Conservation (phyloP, 176 grass and related monocot species). For the Thinopyrum elongatum region DNA sequence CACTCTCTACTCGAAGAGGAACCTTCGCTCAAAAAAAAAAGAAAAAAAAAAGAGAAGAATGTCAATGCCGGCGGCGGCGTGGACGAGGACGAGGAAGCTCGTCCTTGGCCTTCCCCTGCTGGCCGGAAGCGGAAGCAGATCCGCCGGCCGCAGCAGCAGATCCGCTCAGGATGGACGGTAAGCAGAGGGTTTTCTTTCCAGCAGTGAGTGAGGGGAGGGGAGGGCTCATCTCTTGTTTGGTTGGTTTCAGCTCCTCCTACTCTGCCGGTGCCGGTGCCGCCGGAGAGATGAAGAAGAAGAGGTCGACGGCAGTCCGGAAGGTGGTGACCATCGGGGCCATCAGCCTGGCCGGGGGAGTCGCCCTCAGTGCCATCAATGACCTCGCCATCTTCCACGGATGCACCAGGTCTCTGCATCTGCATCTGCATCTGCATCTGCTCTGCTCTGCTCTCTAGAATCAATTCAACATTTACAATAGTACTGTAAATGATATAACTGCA, state of each 20-base stretch:
- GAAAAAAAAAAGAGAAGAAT: too few relatives aligned
- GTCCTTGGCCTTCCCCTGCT: background rate
- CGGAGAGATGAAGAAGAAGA: background rate
- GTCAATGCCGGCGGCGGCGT: background rate
- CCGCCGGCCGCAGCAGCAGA: background rate
- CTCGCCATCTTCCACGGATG: constrained; percentile 88
- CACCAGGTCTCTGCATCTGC: constrained; percentile 47
- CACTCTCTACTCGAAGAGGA: too few relatives aligned
- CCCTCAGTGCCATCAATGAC: constrained; percentile 78
- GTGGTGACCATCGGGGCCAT: constrained; percentile 53
- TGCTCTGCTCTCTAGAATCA: too few relatives aligned
- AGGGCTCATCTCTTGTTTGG: too few relatives aligned
- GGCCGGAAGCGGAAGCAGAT: background rate
- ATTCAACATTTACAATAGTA: too few relatives aligned
- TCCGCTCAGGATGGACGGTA: background rate
- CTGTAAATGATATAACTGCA: too few relatives aligned
- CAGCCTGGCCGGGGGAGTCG: constrained; percentile 72
- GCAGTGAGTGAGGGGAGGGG: too few relatives aligned
- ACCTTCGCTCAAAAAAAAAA: too few relatives aligned
- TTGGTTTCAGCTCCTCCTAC: constrained; percentile 24
- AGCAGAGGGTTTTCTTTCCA: too few relatives aligned
- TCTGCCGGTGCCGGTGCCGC: background rate
- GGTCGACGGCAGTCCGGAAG: background rate
- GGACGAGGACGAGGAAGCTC: constrained; percentile 1
- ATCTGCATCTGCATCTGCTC: background rate